Conservation (phyloP, 768 basidiomycete species). For the Pleurotus djamor region DNA sequence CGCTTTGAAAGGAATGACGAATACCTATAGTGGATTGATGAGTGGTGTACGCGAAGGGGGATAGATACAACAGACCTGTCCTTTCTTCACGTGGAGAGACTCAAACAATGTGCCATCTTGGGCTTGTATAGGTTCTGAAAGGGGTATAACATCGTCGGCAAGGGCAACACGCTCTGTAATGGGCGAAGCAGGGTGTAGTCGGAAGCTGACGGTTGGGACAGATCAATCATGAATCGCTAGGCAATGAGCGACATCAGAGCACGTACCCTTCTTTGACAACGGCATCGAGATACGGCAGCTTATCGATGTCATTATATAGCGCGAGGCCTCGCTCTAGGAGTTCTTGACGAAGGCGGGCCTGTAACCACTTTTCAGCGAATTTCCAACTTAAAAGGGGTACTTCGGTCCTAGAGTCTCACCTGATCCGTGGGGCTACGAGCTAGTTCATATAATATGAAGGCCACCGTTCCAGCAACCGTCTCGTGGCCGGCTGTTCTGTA, state of each 20-base stretch:
- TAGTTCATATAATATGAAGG: slow-evolving; percentile 34
- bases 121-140: slow-evolving; percentile 27
- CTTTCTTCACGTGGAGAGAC: slow-evolving; percentile 27
- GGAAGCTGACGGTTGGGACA: slow-evolving; percentile 21
- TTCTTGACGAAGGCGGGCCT: slow-evolving; percentile 36
- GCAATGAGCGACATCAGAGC: background rate
- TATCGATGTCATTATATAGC: slow-evolving; percentile 33
- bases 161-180: slow-evolving; percentile 37
- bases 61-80: slow-evolving; percentile 25
- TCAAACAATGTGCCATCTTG: slow-evolving; percentile 20
- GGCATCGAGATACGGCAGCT: slow-evolving; percentile 37
- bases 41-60: background rate
- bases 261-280: slow-evolving; percentile 36
- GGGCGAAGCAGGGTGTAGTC: slow-evolving; percentile 35
- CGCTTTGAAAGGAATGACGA: slow-evolving; percentile 29
- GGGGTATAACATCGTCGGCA: slow-evolving; percentile 39
- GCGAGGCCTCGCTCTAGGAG: slow-evolving; percentile 22
- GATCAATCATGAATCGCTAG: background rate
- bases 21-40: slow-evolving; percentile 16
- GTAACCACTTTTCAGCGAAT: background rate
- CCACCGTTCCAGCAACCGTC: slow-evolving; percentile 32
- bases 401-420: slow-evolving; percentile 3
- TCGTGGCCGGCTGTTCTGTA: slow-evolving; percentile 38
- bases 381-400: too few species aligned
- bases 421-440: slow-evolving; percentile 32